Conservation (phyloP, 306 rosid species). For the Pyrus pyrifolia region DNA sequence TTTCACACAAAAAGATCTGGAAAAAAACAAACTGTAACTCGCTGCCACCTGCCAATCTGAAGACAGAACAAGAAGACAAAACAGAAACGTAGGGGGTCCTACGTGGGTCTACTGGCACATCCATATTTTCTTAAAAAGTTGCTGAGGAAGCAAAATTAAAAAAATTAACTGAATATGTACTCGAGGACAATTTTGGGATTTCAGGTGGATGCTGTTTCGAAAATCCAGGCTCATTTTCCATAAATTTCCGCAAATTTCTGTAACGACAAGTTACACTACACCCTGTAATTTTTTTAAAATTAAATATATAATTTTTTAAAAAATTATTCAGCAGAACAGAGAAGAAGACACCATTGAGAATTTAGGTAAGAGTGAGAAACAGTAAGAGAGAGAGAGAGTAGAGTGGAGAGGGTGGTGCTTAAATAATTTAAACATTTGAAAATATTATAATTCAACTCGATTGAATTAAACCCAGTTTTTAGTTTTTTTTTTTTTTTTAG, state of each 20-base stretch:
- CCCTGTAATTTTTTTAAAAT: conserved; percentile 1
- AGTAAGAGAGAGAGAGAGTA: neutral
- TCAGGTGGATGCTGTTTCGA: conserved; percentile 8
- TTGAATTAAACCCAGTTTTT: neutral
- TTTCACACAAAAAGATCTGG: neutral
- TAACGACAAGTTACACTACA: conserved; percentile 23
- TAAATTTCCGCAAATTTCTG: conserved; percentile 29
- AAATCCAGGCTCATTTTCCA: conserved; percentile 33
- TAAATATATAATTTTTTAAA: neutral
- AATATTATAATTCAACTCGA: neutral
- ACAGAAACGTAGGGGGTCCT: neutral
- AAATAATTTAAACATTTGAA: too few relatives aligned
- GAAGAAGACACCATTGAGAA: neutral
- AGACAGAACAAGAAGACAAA: neutral
- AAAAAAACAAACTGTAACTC: neutral
- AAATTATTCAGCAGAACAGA: neutral
- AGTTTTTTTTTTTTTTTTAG: neutral
- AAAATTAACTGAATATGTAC: neutral
- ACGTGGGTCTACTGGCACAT: neutral
- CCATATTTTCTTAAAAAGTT: neutral
- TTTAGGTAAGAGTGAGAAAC: conserved; percentile 2
- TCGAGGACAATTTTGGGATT: conserved; percentile 10
- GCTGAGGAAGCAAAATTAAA: neutral
- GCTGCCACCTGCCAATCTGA: neutral
- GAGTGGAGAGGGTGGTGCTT: neutral